Percentiles rank a stretch among this genome's conserved stretches.
phyloP scores from a whole-genome alignment of 1,139 yeast genomes.

The Tardiomyces depauwii region DNA sequence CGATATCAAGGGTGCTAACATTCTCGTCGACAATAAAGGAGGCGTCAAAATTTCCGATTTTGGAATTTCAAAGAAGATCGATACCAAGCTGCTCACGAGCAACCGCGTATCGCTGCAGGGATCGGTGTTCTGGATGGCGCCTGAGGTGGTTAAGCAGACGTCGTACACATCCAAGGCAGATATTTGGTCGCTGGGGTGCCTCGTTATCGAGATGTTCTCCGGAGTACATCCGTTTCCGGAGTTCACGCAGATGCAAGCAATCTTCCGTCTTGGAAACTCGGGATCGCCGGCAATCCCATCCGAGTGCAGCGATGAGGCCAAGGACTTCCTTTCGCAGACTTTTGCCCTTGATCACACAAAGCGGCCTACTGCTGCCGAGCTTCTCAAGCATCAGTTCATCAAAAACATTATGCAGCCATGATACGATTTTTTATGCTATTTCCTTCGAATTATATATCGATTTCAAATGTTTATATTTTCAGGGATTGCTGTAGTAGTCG shows the following conservation, averaged over 20 bases:
- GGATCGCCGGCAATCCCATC: constrained; percentile 48
- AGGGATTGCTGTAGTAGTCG: no score
- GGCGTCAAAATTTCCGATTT: constrained; percentile 92
- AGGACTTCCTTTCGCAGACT: constrained; percentile 59
- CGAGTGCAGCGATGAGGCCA: constrained; percentile 67
- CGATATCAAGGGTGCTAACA: constrained; percentile 93
- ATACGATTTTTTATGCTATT: no score
- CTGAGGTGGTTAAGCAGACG: constrained; percentile 80
- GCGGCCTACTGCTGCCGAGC: constrained; percentile 76
- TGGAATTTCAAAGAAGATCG: constrained; percentile 82
- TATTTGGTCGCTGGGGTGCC: constrained; percentile 77
- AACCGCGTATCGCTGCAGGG: constrained; percentile 46
- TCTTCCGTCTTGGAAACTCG: constrained; percentile 44
- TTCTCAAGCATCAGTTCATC: constrained; percentile 82
- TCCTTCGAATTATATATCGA: no score
- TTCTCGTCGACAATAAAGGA: constrained; percentile 82
- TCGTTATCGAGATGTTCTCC: constrained; percentile 81
- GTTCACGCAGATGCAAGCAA: constrained; percentile 94
- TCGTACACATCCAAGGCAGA: constrained; percentile 49
- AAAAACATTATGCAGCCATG: no score
- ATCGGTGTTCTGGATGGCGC: constrained; percentile 65
- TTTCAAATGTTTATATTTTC: no score
- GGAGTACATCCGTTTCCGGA: constrained; percentile 55
- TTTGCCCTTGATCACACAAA: constrained; percentile 72
- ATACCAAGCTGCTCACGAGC: neutral